phyloP scores from a whole-genome alignment of 345 rosid genomes.

The Populus simonii region DNA sequence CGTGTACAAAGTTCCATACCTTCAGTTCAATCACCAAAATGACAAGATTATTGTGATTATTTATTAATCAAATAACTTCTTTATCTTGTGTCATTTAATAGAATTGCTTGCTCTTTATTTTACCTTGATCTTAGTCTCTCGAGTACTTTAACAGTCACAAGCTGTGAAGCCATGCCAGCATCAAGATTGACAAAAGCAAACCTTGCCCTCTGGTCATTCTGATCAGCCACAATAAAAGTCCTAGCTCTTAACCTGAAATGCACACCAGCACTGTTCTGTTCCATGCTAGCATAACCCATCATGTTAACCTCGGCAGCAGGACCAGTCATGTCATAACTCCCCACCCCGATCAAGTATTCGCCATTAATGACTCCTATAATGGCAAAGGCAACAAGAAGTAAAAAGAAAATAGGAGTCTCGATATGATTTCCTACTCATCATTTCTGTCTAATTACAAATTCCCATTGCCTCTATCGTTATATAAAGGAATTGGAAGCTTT shows the following conservation, averaged over 20 bases:
- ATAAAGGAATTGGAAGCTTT: neutral
- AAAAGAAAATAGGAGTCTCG: neutral
- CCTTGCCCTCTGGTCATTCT: slow-evolving; percentile 33
- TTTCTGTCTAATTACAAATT: neutral
- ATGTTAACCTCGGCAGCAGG: slow-evolving; percentile 58
- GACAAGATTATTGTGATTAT: neutral
- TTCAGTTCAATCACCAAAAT: slow-evolving; percentile 9
- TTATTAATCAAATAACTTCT: neutral
- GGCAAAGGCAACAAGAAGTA: neutral
- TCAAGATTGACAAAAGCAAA: slow-evolving; percentile 60
- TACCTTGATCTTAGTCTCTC: slow-evolving; percentile 46
- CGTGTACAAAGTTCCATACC: slow-evolving; percentile 50
- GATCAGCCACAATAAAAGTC: slow-evolving; percentile 48
- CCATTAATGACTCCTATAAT: slow-evolving; percentile 12
- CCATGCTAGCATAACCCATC: slow-evolving; percentile 63
- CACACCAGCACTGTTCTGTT: slow-evolving; percentile 46
- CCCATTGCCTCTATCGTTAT: neutral
- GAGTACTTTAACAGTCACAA: slow-evolving; percentile 42
- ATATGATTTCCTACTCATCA: neutral
- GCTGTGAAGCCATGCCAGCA: slow-evolving; percentile 66
- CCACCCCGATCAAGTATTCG: slow-evolving; percentile 47
- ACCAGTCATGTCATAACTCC: slow-evolving; percentile 58
- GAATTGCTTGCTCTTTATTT: neutral
- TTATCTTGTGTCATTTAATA: neutral
- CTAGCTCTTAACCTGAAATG: slow-evolving; percentile 60